Base-by-base conservation (phyloP, 352 stramenopile genomes). In the Phytophthora pisi region DNA sequence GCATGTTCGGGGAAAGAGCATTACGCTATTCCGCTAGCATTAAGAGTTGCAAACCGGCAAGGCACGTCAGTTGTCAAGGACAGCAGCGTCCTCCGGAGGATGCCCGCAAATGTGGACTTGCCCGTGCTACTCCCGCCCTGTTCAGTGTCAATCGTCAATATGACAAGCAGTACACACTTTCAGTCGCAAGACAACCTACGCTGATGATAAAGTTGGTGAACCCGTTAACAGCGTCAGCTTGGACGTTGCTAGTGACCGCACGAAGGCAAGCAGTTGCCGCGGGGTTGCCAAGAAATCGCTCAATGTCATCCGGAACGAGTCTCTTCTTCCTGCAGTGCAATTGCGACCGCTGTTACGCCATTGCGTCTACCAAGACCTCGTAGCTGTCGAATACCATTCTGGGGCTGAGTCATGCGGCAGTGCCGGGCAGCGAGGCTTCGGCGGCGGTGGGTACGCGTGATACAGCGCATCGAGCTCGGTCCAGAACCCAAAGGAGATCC, bases 121-220 rank as follows among this genome's bases (percentile, higher is more conserved):
- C 86, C 86, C 0, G 72, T 80, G 43, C 64, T 72, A 40, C 78
- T 52, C 0, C 70, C 79, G 2, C 84, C 84, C 84, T 92, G 23
- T 9, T 46, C 15, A 7, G 15, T 46, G 40, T 18, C 16, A 46
- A 46, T n/a, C 40, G 40, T n/a, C 15, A n/a, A 20, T 8, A 23
- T 9, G 5, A 18, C 6, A 46, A 9, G 13, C 16, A 8, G 13
- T 6, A 18, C 16, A 20, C 13, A 20, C 1, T 10, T n/a, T 18
- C 15, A 15, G 20, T 20, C 20, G 20, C 20, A n/a, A 15, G 9
- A 46, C 11, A 62, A 40, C 70, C 26, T 50, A 91, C 84, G 16
- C 80, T 87, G 61, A 94, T 78, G 58, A 92, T 78, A 57, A 87
- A 87, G 60, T 94, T 94, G 51, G 74, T 79, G 8, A 72, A 64